Base-by-base conservation (phyloP, 2,329 filamentous ascomycete species). In the Xylaria sp. region DNA sequence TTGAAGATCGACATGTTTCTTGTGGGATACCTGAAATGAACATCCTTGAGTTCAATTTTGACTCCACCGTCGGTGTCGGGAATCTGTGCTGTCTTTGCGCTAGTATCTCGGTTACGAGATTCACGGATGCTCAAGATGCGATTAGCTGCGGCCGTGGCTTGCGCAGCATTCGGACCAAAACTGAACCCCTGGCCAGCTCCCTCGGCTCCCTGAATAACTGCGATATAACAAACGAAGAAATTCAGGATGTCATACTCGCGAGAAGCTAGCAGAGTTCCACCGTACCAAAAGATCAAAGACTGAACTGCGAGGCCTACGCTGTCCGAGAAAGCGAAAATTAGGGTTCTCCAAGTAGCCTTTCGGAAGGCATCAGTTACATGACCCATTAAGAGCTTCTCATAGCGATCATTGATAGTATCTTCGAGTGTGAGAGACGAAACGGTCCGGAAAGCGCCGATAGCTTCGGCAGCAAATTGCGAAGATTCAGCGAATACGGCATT, bases 401-500 rank as follows among this genome's bases (percentile, higher is more conserved):
- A 94, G 41, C 90, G 86, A 2, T 84, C 76, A 51, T 86, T 84
- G 68, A 94, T 92, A 15, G 84, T 82, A 66, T 89, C 84, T 76
- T 94, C 92, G 75, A 94, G 87, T 0, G 90, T 92, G 20, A 94
- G 83, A 0, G 90, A 86, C 0, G 90, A 82, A 5, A 94, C 92
- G 0, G 92, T 94, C 10, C 92, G 86, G 78, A 93, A 92, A 0
- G 91, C 91, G 1, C 89, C 86, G 50, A 94, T 92, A 3, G 91
- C 88, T 77, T 94, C 92, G 0, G 91, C 88, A 0, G 91, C 92
- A 73, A 94, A 93, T 74, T 92, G 88, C 23, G 91, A 92, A 74
- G 90, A 93, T 72, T 91, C 88, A 18, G 87, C 85, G 73, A 93
- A 94, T 0, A 93, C 89, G 12, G 84, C 85, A 0, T 87, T 86